A percentile compares a stretch with the other conserved stretches of the same genome.
These are phyloP conservation scores for Aspergillus niger DNA, from an alignment of 2,329 filamentous ascomycete species.

Conservation along the genomic window DNA sequence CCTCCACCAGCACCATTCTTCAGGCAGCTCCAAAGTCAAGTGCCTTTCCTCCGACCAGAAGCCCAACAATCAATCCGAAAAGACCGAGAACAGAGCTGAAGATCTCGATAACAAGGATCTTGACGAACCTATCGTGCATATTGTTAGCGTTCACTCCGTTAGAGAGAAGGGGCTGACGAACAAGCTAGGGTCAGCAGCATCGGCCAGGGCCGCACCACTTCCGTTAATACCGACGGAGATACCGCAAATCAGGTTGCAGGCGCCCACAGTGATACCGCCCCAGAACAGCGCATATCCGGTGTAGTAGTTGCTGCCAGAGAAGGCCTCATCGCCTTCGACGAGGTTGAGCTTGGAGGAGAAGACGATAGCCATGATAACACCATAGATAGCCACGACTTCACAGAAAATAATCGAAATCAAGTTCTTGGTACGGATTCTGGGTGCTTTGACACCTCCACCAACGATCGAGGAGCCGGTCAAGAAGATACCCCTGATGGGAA, in stretches of 20 bases:
- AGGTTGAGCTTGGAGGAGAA: conserved; percentile 84
- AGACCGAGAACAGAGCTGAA: conserved; percentile 97
- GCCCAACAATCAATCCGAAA: conserved; percentile 92
- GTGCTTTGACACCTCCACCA: conserved; percentile 93
- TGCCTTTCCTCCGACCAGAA: conserved; percentile 84
- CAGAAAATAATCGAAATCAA: conserved; percentile 99
- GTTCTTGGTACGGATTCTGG: conserved; percentile 98
- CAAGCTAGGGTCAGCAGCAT: conserved; percentile 89
- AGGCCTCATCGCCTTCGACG: conserved; percentile 65
- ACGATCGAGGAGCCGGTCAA: conserved; percentile 97
- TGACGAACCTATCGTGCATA: conserved; percentile 73
- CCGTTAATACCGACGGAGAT: conserved; percentile 97
- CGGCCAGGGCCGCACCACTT: conserved; percentile 90
- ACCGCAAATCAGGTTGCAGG: conserved; percentile 95
- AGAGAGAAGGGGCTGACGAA: conserved; percentile 52
- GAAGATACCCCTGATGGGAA: conserved; percentile 82
- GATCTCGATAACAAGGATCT: conserved; percentile 98
- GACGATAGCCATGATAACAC: conserved; percentile 99
- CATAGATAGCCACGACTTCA: conserved; percentile 99
- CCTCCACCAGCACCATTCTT: conserved; percentile 20
- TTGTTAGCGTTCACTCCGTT: conserved; percentile 3
- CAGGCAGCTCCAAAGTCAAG: conserved; percentile 61
- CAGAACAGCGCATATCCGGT: conserved; percentile 96
- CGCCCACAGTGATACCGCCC: conserved; percentile 89
- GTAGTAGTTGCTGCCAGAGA: conserved; percentile 80